Percentiles rank a stretch among this genome's conserved stretches.
Conservation (phyloP, 225 moss, liverwort and hornwort genomes). For the Bryum argenteum region DNA sequence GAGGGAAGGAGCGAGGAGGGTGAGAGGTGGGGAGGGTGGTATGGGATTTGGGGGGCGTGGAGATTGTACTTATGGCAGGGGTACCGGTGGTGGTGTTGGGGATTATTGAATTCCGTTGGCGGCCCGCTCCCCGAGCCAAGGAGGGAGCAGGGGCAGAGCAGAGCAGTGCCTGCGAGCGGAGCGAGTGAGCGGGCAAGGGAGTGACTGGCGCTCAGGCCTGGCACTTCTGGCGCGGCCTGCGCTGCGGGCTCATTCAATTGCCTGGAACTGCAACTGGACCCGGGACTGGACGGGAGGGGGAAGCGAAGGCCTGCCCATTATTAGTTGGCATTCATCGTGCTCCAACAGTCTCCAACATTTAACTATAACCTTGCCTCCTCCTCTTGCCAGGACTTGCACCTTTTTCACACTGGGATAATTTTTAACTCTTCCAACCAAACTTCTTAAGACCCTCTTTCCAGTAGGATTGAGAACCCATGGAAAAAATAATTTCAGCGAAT, state of each 20-base stretch:
- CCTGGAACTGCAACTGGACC: no score
- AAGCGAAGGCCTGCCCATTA: not conserved
- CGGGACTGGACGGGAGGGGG: not conserved
- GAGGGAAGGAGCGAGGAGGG: not conserved
- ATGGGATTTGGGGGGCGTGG: constrained; percentile 1
- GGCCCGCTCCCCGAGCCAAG: constrained; percentile 21
- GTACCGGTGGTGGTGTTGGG: not conserved
- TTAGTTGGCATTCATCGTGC: constrained; percentile 25
- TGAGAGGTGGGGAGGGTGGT: not conserved
- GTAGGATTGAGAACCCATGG: no score
- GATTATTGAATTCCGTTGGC: constrained; percentile 30
- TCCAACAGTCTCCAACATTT: constrained; percentile 29
- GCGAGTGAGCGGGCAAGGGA: not conserved
- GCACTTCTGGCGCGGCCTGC: not conserved
- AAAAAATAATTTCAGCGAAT: no score
- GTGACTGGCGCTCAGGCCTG: not conserved
- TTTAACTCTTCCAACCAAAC: no score
- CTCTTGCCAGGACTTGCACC: not conserved
- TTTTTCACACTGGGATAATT: not conserved
- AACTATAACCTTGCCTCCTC: constrained; percentile 23
- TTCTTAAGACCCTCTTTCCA: no score
- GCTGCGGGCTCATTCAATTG: constrained; percentile 4
- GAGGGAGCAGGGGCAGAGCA: not conserved
- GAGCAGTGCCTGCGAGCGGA: no score
- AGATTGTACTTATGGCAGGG: constrained; percentile 18